Percentiles rank a stretch among this genome's conserved stretches.
These are phyloP conservation scores for Phialophora chinensis DNA, from an alignment of 2,329 filamentous ascomycete species.

Conservation along the genomic window DNA sequence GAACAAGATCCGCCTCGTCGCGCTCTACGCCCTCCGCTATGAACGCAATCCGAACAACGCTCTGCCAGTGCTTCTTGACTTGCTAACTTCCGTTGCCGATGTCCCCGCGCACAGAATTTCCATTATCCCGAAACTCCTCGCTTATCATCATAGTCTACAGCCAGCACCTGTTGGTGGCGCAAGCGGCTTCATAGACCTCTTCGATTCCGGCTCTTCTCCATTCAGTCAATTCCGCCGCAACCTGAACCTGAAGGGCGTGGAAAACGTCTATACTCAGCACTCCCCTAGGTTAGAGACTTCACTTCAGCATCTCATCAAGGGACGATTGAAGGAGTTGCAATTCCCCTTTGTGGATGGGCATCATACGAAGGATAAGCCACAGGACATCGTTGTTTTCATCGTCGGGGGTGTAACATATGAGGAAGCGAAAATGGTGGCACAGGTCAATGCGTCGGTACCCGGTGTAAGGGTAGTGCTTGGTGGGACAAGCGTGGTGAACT, in stretches of 20 bases:
- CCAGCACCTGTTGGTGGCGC: conserved; percentile 73
- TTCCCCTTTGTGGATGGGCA: conserved; percentile 93
- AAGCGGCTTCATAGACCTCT: conserved; percentile 85
- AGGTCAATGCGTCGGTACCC: conserved; percentile 87
- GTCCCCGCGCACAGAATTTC: conserved; percentile 77
- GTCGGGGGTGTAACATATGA: conserved; percentile 94
- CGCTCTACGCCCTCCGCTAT: conserved; percentile 93
- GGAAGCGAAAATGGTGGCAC: conserved; percentile 94
- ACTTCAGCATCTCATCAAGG: conserved; percentile 91
- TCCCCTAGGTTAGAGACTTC: conserved; percentile 86
- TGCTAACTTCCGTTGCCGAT: conserved; percentile 82
- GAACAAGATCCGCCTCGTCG: conserved; percentile 87
- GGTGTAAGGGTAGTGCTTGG: conserved; percentile 88
- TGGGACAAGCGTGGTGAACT: conserved; percentile 87
- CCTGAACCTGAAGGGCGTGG: conserved; percentile 85
- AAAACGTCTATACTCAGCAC: conserved; percentile 99
- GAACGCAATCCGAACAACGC: conserved; percentile 84
- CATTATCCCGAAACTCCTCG: conserved; percentile 79
- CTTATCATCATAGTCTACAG: conserved; percentile 86
- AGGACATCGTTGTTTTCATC: conserved; percentile 95
- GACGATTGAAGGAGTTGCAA: conserved; percentile 79
- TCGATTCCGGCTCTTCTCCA: conserved; percentile 81
- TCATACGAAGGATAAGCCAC: conserved; percentile 89
- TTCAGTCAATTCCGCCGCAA: conserved; percentile 81
- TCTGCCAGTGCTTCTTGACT: conserved; percentile 81